Percentiles rank a stretch among this genome's conserved stretches.
Conservation (phyloP, 192 early-diverging fungal genomes). For the Coemansia sp. region DNA sequence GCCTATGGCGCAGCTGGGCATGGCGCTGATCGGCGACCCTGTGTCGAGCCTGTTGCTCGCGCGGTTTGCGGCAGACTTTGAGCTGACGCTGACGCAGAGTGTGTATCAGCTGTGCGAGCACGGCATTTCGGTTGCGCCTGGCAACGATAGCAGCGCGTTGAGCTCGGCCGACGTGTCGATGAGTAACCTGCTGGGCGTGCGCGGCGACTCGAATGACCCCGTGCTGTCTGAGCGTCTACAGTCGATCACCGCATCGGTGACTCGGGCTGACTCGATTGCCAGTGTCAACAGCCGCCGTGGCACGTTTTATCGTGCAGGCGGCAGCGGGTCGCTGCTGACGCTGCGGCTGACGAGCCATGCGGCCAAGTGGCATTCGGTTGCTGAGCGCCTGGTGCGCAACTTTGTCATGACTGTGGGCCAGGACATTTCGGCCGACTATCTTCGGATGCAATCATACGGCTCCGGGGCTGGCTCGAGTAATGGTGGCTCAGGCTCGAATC, state of each 20-base stretch:
- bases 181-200: conserved; percentile 14
- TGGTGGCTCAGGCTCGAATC: too few relatives aligned
- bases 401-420: conserved; percentile 51
- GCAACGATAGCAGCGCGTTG: conserved; percentile 9
- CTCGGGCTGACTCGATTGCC: conserved; percentile 41
- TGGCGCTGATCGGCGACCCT: conserved; percentile 34
- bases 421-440: conserved; percentile 44
- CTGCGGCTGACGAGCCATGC: conserved; percentile 14
- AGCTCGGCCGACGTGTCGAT: conserved; percentile 23
- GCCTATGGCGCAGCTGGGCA: conserved; percentile 28
- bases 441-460: conserved; percentile 19
- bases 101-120: conserved; percentile 55
- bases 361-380: conserved; percentile 39
- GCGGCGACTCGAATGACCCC: background rate
- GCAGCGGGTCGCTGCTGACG: conserved; percentile 4
- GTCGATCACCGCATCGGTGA: conserved; percentile 24
- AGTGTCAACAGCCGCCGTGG: conserved; percentile 33
- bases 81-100: conserved; percentile 47
- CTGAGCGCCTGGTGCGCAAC: conserved; percentile 30
- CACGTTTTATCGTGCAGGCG: background rate
- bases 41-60: conserved; percentile 43
- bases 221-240: conserved; percentile 18
- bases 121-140: conserved; percentile 31
- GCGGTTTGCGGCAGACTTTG: conserved; percentile 45
- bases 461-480: background rate